Percentiles rank a stretch among this genome's conserved stretches.
These are phyloP conservation scores for Waltergamsia citrina DNA, from an alignment of 2,329 filamentous ascomycete genomes.

Conservation along the genomic window DNA sequence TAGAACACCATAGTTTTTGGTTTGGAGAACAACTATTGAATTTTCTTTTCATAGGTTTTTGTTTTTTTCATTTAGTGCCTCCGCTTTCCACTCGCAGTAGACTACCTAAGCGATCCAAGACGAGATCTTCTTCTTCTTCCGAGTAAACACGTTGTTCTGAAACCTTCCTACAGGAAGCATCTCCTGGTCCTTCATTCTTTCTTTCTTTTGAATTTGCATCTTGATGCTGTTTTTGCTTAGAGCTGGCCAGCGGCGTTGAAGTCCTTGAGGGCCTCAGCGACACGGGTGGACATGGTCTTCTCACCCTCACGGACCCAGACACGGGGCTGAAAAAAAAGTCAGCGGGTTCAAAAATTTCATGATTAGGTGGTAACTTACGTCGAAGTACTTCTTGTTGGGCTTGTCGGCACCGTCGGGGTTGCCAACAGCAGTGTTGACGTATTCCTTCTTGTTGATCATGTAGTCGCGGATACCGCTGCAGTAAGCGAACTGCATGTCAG, in stretches of 20 bases:
- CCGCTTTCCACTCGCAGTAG: too few species aligned
- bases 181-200: too few species aligned
- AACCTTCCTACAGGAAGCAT: too few species aligned
- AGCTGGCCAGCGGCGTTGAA: constrained; percentile 55
- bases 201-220: too few species aligned
- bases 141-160: too few species aligned
- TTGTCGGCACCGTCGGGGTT: constrained; percentile 95
- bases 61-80: too few species aligned
- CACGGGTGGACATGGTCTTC: constrained; percentile 86
- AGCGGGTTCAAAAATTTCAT: constrained; percentile 3
- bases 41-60: too few species aligned
- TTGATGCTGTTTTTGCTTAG: too few species aligned
- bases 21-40: too few species aligned
- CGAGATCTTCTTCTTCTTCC: too few species aligned
- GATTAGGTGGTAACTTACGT: constrained; percentile 27
- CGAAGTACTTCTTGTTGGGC: constrained; percentile 97
- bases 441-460: constrained; percentile 90
- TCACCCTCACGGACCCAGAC: constrained; percentile 96
- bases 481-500: constrained; percentile 95
- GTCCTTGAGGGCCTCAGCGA: constrained; percentile 74
- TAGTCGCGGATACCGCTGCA: constrained; percentile 88
- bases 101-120: too few species aligned
- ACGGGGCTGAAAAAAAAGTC: constrained; percentile 48
- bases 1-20: too few species aligned
- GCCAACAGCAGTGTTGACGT: constrained; percentile 76